Conservation (phyloP, 768 basidiomycete genomes). For the Tylopilus subfusipes region DNA sequence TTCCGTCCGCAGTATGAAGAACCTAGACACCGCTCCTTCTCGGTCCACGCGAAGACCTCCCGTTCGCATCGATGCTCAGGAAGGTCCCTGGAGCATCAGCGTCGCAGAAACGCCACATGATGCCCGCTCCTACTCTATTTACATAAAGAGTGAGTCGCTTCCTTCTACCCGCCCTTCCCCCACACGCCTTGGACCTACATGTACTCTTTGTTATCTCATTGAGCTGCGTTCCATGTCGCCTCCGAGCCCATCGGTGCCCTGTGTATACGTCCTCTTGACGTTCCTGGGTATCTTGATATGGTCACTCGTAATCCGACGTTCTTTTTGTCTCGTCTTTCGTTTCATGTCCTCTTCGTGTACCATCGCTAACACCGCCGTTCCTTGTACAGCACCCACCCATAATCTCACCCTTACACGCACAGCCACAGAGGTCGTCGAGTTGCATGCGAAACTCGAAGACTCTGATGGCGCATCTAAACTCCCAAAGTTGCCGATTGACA, state of each 20-base stretch:
- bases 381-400: conserved; percentile 72
- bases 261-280: conserved; percentile 13
- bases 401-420: conserved; percentile 84
- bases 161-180: conserved; percentile 24
- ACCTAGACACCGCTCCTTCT: conserved; percentile 41
- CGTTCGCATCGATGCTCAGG: conserved; percentile 67
- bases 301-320: conserved; percentile 11
- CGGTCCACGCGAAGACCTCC: conserved; percentile 44
- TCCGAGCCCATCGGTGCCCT: conserved; percentile 27
- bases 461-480: conserved; percentile 52
- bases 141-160: conserved; percentile 77
- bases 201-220: conserved; percentile 19
- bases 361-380: conserved; percentile 30
- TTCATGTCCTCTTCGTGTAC: conserved; percentile 13
- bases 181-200: conserved; percentile 15
- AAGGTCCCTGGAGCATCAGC: conserved; percentile 84
- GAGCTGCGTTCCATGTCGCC: conserved; percentile 19
- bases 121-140: conserved; percentile 66
- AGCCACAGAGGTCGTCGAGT: conserved; percentile 70
- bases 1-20: conserved; percentile 41
- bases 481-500: conserved; percentile 61
- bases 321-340: conserved; percentile 15
- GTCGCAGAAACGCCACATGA: conserved; percentile 84
- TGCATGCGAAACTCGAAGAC: conserved; percentile 78
- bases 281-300: conserved; percentile 15